Evolutionary conservation across 768 basidiomycete genomes (phyloP), one percentile per base, ranked within the genome.

Genomic region (Lactarius deliciosus): DNA sequence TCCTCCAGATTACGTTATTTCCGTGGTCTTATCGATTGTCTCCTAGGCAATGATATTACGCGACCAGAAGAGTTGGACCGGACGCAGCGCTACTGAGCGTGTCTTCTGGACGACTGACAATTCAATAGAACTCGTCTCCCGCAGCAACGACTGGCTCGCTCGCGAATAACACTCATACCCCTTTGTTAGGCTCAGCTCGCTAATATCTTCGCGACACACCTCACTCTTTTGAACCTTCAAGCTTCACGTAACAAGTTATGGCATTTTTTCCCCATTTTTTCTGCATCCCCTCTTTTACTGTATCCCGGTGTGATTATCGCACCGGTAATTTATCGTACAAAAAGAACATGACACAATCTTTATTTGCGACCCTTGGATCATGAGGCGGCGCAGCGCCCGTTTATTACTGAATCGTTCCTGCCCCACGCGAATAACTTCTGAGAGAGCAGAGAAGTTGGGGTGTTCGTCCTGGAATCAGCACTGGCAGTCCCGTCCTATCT

Each of bases 31-130:
- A 56, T 66, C 55, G 25, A 59, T 9, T 28, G 18, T 61, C 45
- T 60, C 32, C 69, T 53, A 96, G 92, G 96, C 96, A 20, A 96
- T 97, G 88, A 94, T 98, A 64, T 80, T 99, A 15, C 85, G 96
- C 30, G 92, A 96, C 73, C 97, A 99, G 76, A 94, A 94, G 77
- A 91, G 91, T 74, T 98, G 96, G 96, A 97, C 88, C 69, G 87
- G 88, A 30, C 82, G 94, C 59, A 95, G 92, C 71, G 88, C 92
- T 18, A 97, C 92, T 25, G 97, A 99, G 75, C 83, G 90, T 43
- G 76, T 94, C 68, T 98, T 98, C 79, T 96, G 93, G 89, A 92
- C 91, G 43, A 89, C 89, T 64, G 96, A 98, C 73, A 90, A 90
- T 76, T 90, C 92, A 13, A 88, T 94, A 66, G 93, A 92, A 79